A percentile compares a stretch with the other conserved stretches of the same genome.
These are phyloP conservation scores for Gautieria morchelliformis DNA, from an alignment of 768 basidiomycete species.

Conservation along the genomic window DNA sequence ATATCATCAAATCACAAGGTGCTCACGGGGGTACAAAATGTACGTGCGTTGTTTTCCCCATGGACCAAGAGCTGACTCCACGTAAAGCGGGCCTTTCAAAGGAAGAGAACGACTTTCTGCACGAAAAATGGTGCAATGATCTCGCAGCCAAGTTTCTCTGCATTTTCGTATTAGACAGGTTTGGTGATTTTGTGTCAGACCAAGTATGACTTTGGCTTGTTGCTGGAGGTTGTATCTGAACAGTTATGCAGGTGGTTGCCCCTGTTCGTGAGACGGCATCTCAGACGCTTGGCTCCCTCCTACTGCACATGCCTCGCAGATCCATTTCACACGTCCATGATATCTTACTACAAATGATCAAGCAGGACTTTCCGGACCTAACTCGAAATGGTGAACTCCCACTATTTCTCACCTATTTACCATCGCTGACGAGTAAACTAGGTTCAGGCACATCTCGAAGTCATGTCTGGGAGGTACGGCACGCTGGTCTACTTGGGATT, in stretches of 20 bases:
- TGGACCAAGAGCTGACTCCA: not conserved
- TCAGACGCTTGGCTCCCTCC: conserved; percentile 83
- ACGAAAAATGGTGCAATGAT: conserved; percentile 86
- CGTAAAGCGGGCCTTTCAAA: conserved; percentile 37
- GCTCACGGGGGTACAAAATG: conserved; percentile 75
- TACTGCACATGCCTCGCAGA: conserved; percentile 79
- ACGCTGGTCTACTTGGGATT: conserved; percentile 94
- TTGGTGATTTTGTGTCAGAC: conserved; percentile 95
- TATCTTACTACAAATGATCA: conserved; percentile 86
- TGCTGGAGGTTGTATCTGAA: not conserved
- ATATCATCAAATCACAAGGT: conserved; percentile 79
- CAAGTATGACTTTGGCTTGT: conserved; percentile 35
- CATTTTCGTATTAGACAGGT: conserved; percentile 92
- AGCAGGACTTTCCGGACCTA: conserved; percentile 56
- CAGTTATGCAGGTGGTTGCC: conserved; percentile 60
- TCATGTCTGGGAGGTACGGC: conserved; percentile 94
- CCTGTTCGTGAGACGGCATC: conserved; percentile 95
- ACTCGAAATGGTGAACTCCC: not conserved
- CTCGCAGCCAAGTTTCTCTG: conserved; percentile 78
- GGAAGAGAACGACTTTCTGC: conserved; percentile 53
- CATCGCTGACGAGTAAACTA: not conserved
- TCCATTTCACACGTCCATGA: conserved; percentile 74
- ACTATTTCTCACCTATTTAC: not conserved
- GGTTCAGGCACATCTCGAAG: conserved; percentile 14
- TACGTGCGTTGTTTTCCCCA: conserved; percentile 20